A percentile compares a stretch with the other conserved stretches of the same genome.
Evolutionary conservation across 257 asterid species (phyloP).

Genomic region (Solanum tarapatanum): DNA sequence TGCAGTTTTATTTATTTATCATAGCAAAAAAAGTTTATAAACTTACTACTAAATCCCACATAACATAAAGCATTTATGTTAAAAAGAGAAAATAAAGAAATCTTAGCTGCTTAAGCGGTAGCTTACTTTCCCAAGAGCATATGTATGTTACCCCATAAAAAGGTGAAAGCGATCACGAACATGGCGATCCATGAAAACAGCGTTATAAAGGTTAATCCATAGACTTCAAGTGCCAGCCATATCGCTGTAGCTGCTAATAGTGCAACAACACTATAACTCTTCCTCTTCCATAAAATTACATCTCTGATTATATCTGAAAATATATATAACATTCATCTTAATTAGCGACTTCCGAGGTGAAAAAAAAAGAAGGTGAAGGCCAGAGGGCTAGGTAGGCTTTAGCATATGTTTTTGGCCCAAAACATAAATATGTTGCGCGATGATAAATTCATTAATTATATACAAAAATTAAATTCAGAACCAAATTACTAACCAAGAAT

Average conservation of each 20-base stretch:
- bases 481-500: neutral
- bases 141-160: conserved; percentile 39
- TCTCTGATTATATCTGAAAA: conserved; percentile 29
- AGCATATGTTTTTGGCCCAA: neutral
- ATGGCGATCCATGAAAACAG: conserved; percentile 41
- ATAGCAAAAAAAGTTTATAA: neutral
- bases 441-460: neutral
- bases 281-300: conserved; percentile 49
- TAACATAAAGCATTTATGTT: neutral
- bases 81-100: neutral
- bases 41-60: neutral
- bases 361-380: neutral
- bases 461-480: neutral
- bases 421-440: neutral
- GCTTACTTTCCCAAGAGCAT: conserved; percentile 42
- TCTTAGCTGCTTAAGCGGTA: too few species aligned
- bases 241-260: conserved; percentile 28
- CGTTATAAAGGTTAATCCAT: conserved; percentile 28
- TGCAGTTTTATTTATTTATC: neutral
- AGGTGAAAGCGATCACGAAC: conserved; percentile 19
- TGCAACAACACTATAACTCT: conserved; percentile 12
- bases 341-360: neutral
- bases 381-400: neutral
- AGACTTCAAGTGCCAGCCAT: conserved; percentile 41
- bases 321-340: neutral